A percentile compares a stretch with the other conserved stretches of the same genome.
These are phyloP conservation scores for Bathelium albidoporum DNA, from an alignment of 495 filamentous ascomycete genomes.

Conservation along the genomic window DNA sequence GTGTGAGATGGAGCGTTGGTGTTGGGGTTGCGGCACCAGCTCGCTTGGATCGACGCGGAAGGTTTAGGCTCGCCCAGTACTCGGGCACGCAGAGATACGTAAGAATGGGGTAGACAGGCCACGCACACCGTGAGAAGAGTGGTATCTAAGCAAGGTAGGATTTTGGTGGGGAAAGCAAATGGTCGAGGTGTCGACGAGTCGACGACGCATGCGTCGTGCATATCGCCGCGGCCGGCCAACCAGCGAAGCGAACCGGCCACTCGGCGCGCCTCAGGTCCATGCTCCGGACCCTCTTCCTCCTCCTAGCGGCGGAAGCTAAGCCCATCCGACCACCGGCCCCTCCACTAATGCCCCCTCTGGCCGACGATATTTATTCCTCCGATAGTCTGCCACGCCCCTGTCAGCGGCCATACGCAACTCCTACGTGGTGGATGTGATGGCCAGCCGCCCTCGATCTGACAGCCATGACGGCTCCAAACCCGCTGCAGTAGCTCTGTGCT, in stretches of 20 bases:
- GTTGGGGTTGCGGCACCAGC: background rate
- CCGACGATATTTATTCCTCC: background rate
- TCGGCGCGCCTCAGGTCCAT: no score
- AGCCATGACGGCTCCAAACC: background rate
- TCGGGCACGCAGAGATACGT: background rate
- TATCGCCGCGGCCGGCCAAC: background rate
- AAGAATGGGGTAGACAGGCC: background rate
- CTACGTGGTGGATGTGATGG: background rate
- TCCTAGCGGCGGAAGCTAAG: background rate
- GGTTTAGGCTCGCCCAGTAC: background rate
- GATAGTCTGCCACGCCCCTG: background rate
- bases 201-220: conserved; percentile 4
- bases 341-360: background rate
- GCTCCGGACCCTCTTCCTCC: background rate
- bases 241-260: background rate
- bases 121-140: background rate
- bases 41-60: background rate
- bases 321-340: background rate
- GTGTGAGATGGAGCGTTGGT: background rate
- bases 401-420: no score
- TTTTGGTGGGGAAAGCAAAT: conserved; percentile 1
- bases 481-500: background rate
- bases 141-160: conserved; percentile 1
- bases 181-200: background rate
- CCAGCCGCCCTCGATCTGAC: background rate